phyloP scores from a whole-genome alignment of 352 stramenopile species.

The Phytophthora macrochlamydospora region DNA sequence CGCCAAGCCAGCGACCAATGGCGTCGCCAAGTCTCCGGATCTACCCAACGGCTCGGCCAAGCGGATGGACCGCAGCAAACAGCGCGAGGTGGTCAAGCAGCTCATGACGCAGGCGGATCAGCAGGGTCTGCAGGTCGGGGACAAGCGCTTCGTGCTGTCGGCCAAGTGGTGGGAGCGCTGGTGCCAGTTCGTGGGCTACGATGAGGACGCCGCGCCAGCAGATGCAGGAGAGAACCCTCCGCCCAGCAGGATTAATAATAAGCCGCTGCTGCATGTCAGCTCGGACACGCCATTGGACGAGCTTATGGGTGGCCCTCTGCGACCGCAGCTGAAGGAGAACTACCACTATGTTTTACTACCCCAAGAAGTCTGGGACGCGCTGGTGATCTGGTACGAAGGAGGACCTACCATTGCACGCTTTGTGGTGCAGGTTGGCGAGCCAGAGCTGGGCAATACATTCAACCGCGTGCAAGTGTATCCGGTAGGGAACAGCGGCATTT shows the following conservation, averaged over 20 bases:
- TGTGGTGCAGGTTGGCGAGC: slow-evolving; percentile 68
- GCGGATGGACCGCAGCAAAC: slow-evolving; percentile 41
- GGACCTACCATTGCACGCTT: slow-evolving; percentile 78
- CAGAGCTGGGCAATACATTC: slow-evolving; percentile 55
- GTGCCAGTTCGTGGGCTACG: slow-evolving; percentile 70
- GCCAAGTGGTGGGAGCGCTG: slow-evolving; percentile 88
- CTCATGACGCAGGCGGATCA: slow-evolving; percentile 67
- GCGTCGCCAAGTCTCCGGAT: no score
- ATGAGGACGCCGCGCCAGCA: slow-evolving; percentile 27
- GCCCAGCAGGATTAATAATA: slow-evolving; percentile 69
- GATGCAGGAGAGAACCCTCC: slow-evolving; percentile 15
- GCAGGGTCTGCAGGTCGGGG: slow-evolving; percentile 73
- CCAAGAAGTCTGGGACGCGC: slow-evolving; percentile 77
- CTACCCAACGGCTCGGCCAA: slow-evolving; percentile 17
- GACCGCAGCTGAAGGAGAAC: slow-evolving; percentile 69
- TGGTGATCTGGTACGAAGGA: slow-evolving; percentile 71
- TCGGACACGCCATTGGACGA: slow-evolving; percentile 56
- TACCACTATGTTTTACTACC: slow-evolving; percentile 80
- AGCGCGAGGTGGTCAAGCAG: slow-evolving; percentile 58
- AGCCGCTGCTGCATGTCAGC: slow-evolving; percentile 60
- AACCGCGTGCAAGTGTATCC: slow-evolving; percentile 84
- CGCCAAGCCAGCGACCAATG: neutral
- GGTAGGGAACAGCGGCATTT: slow-evolving; percentile 21
- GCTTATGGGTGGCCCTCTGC: slow-evolving; percentile 69
- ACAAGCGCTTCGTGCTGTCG: slow-evolving; percentile 79